Evolutionary conservation across 306 rosid species (phyloP), one percentile per base, ranked within the genome.

Genomic region (Cucurbita argyrosperma): DNA sequence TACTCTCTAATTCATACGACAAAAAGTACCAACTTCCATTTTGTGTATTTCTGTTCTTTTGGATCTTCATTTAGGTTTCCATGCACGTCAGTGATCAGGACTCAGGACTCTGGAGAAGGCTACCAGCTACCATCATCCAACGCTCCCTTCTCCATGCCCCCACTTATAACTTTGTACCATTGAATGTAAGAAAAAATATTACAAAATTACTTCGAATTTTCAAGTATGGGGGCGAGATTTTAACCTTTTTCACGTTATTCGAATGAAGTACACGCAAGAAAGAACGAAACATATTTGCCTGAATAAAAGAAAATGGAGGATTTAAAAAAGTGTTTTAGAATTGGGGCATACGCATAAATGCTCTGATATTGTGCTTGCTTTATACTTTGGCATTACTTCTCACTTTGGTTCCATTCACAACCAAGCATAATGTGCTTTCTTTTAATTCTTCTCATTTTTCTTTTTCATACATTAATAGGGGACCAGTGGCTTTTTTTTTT

Each of bases 301-400:
- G 23, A 38, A 62, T 13, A 21, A 16, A 38, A 37, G 12, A 61
- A 35, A 37, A 61, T 30, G 18, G 35, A 30, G 35, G 35, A 4
- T 0, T 30, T 30, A 30, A 30, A 30, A 30, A 30, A 30, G 35
- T 30, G 35, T 30, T 64, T 64, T 40, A 42, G 30, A 42, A 18
- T 16, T 40, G 45, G 8, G 1, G 21, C 7, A 62, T 59, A 63
- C 14, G 16, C 1, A 65, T 65, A 40, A 65, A 19, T 45, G 54
- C 10, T 45, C 4, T 10, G 4, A 66, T 43, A 43, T 19, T 67
- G 72, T 67, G 39, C 12, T 67, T 67, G 56, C 74, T 70, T 50
- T 50, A 70, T 46, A 58, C 50, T 50, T 70, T 70, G 74, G 74
- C 74, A 70, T 70, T 59, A 70, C 59, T 70, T 70, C 59, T 70